Percentiles rank a stretch among this genome's conserved stretches.
Conservation (phyloP, 495 filamentous ascomycete genomes). For the Peziza echinospora region DNA sequence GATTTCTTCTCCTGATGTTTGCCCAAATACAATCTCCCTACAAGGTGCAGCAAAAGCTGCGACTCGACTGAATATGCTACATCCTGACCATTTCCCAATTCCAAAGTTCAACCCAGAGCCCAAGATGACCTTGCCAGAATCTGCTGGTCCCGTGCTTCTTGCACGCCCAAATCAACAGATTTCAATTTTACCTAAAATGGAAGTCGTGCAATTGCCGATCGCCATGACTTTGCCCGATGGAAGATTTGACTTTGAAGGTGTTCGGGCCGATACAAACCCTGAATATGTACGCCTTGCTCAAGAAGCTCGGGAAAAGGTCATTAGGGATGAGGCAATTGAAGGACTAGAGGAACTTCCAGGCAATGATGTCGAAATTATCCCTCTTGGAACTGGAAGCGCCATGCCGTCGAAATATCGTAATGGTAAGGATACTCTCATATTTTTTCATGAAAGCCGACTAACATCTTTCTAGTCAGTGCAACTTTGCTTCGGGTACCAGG, state of each 20-base stretch:
- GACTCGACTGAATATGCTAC: conserved; percentile 42
- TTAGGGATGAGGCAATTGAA: conserved; percentile 18
- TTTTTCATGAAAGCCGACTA: no score
- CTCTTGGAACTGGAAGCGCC: conserved; percentile 78
- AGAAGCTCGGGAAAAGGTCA: conserved; percentile 25
- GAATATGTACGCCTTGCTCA: conserved; percentile 26
- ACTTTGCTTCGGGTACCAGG: conserved; percentile 71
- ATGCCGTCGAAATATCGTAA: conserved; percentile 83
- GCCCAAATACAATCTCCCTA: conserved; percentile 49
- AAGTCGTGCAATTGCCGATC: conserved; percentile 28
- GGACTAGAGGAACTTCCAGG: conserved; percentile 37
- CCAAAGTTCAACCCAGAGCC: conserved; percentile 37
- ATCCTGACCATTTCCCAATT: conserved; percentile 39
- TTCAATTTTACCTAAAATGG: conserved; percentile 42
- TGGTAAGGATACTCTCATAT: conserved; percentile 54
- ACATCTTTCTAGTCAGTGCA: no score
- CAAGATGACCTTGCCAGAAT: conserved; percentile 6
- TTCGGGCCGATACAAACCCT: conserved; percentile 12
- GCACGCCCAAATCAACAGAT: conserved; percentile 26
- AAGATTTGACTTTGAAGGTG: neutral
- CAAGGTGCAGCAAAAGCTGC: conserved; percentile 37
- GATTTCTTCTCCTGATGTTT: conserved; percentile 47
- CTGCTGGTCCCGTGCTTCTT: conserved; percentile 7
- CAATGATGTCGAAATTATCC: conserved; percentile 56
- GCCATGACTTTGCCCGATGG: conserved; percentile 21